These are phyloP conservation scores for Adansonia madagascariensis DNA, from an alignment of 441 rosid species.

Conservation along the genomic window DNA sequence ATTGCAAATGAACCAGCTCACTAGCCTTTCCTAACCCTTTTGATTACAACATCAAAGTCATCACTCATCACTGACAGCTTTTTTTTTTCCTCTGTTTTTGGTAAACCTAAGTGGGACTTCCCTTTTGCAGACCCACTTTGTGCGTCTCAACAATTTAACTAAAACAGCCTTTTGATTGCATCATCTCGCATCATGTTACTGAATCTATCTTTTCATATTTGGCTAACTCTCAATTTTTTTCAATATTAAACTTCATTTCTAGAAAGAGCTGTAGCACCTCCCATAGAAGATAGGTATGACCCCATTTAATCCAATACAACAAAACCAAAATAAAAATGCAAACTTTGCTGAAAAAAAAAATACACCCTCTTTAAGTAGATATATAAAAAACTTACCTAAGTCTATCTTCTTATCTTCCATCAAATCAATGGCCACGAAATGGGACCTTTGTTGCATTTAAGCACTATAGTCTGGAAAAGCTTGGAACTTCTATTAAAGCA, in stretches of 20 bases:
- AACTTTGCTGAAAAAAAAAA: background rate
- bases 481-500: background rate
- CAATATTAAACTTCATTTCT: conserved; percentile 1
- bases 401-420: background rate
- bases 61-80: background rate
- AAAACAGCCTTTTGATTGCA: conserved; percentile 22
- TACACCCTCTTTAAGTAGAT: background rate
- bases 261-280: conserved; percentile 10
- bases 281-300: background rate
- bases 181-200: conserved; percentile 17
- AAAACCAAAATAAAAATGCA: conserved; percentile 1
- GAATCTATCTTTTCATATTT: conserved; percentile 15
- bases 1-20: background rate
- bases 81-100: conserved; percentile 23
- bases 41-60: conserved; percentile 14
- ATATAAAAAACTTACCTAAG: background rate
- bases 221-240: background rate
- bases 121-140: conserved; percentile 33
- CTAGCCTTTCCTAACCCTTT: conserved; percentile 27
- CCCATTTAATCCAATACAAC: background rate
- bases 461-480: background rate
- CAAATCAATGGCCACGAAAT: conserved; percentile 15
- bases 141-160: conserved; percentile 28
- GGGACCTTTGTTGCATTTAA: conserved; percentile 20
- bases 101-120: conserved; percentile 25